A percentile compares a stretch with the other conserved stretches of the same genome.
Conservation (phyloP, 2,329 filamentous ascomycete species). For the Aspergillus novofumigatus region DNA sequence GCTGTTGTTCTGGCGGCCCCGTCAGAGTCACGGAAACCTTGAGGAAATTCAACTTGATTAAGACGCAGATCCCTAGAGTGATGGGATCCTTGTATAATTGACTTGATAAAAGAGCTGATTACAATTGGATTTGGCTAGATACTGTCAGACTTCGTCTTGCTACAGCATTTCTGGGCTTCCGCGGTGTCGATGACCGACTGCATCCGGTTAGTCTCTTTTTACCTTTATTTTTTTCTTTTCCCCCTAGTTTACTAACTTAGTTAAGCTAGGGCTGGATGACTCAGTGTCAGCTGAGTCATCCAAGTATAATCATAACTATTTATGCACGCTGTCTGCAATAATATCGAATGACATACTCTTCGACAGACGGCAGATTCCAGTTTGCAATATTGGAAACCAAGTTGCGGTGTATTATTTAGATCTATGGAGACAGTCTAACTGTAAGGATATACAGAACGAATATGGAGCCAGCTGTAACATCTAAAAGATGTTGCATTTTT, state of each 20-base stretch:
- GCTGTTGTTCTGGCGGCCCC: constrained; percentile 15
- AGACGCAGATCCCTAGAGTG: constrained; percentile 11
- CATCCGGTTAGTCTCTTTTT: not conserved
- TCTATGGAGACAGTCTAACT: not conserved
- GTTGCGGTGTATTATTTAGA: not conserved
- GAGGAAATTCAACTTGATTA: constrained; percentile 16
- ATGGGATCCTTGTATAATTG: constrained; percentile 11
- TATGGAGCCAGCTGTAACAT: not conserved
- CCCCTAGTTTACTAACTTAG: too few relatives aligned
- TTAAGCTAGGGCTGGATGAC: not conserved
- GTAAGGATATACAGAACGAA: not conserved
- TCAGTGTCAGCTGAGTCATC: not conserved
- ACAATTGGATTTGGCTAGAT: not conserved
- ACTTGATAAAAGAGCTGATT: constrained; percentile 6
- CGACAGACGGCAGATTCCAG: not conserved
- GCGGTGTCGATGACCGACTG: not conserved
- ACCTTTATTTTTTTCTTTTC: not conserved
- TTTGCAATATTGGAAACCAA: not conserved
- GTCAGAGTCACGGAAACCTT: constrained; percentile 12
- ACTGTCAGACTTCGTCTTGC: not conserved
- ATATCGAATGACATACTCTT: too few relatives aligned
- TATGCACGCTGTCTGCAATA: not conserved
- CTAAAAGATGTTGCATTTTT: not conserved
- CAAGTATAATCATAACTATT: not conserved
- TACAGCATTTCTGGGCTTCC: not conserved